Percentiles rank a stretch among this genome's conserved stretches.
phyloP scores from a whole-genome alignment of 1,284 basidiomycete species.

The Ustilago loliicola region DNA sequence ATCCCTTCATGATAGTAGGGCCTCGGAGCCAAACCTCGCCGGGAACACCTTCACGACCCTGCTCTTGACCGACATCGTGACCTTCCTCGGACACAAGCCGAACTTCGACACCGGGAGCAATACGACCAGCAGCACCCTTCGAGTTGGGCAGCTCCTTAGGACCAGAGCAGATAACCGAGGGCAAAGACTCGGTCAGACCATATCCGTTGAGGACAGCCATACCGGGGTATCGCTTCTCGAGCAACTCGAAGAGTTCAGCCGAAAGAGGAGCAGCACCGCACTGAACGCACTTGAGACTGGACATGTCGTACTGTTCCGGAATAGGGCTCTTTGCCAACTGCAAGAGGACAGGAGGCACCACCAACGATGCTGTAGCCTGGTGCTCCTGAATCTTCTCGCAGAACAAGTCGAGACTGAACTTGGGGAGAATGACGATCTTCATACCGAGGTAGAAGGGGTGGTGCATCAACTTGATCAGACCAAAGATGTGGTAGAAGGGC shows the following conservation, averaged over 20 bases:
- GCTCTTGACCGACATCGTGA: constrained; percentile 69
- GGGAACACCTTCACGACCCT: constrained; percentile 73
- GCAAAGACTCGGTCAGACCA: constrained; percentile 85
- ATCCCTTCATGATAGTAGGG: constrained; percentile 58
- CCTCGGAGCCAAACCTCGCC: constrained; percentile 55
- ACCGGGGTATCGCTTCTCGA: constrained; percentile 74
- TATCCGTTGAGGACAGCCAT: constrained; percentile 73
- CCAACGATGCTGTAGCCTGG: constrained; percentile 76
- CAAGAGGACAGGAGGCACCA: constrained; percentile 88
- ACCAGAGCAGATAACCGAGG: constrained; percentile 72
- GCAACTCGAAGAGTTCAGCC: constrained; percentile 75
- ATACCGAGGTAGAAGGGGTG: constrained; percentile 77
- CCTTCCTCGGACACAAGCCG: constrained; percentile 77
- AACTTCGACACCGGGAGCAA: constrained; percentile 85
- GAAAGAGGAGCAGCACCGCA: constrained; percentile 88
- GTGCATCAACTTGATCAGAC: constrained; percentile 76
- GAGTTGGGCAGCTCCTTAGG: constrained; percentile 51
- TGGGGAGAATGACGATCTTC: constrained; percentile 79
- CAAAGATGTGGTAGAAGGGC: constrained; percentile 68
- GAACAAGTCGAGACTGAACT: constrained; percentile 81
- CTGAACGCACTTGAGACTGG: constrained; percentile 76
- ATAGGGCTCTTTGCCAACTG: constrained; percentile 81
- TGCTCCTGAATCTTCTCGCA: constrained; percentile 79
- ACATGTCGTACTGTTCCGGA: constrained; percentile 79
- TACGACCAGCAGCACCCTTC: constrained; percentile 74